phyloP scores from a whole-genome alignment of 2,329 filamentous ascomycete species.

The Calonectria honghensis region DNA sequence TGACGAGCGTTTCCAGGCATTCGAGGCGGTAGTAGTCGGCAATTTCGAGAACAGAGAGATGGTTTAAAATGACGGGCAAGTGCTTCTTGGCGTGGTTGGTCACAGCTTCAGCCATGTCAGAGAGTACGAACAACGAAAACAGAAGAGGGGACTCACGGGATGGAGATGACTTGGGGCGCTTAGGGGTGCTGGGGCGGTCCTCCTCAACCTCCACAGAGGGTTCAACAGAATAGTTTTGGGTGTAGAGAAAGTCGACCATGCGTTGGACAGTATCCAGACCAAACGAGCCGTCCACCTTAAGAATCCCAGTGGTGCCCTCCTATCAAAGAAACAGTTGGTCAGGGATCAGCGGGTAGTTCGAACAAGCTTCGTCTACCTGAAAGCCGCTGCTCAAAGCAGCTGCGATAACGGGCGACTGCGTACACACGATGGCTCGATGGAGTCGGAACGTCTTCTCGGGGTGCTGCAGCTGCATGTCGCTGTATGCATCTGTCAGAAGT shows the following conservation, averaged over 20 bases:
- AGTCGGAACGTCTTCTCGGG: background rate
- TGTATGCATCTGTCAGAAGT: conserved; percentile 10
- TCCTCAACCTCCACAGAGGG: background rate
- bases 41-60: background rate
- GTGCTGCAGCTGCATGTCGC: conserved; percentile 9
- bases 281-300: conserved; percentile 6
- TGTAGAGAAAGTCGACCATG: conserved; percentile 23
- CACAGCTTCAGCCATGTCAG: background rate
- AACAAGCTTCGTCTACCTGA: background rate
- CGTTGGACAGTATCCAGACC: background rate
- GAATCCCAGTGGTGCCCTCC: background rate
- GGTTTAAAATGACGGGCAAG: background rate
- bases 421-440: conserved; percentile 26
- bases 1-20: background rate
- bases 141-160: background rate
- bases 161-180: background rate
- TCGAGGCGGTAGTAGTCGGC: conserved; percentile 12
- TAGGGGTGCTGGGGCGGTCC: background rate
- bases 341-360: background rate
- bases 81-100: background rate
- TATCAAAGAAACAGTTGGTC: background rate
- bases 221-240: background rate
- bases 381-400: background rate
- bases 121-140: background rate
- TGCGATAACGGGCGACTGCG: conserved; percentile 20